Evolutionary conservation across 164 flowering plant genomes (phyloP), one percentile per base, ranked within the genome.

Genomic region (Kalanchoe fedtschenkoi): DNA sequence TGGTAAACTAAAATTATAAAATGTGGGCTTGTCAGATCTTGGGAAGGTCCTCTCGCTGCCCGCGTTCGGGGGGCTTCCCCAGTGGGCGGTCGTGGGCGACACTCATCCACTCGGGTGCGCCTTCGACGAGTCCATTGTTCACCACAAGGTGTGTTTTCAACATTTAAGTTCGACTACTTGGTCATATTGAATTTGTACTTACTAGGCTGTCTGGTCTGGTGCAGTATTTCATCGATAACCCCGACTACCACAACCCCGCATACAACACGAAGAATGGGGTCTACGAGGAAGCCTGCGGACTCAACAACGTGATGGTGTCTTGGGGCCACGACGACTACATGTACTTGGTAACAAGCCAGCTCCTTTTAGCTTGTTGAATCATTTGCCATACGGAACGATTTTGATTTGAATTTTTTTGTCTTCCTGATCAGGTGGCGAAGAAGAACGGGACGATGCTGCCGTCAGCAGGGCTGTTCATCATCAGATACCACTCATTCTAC

Each of bases 241-340:
- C 78, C 0, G 88, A 84, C 66, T 65, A 17, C 21, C 17, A 75
- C 15, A 74, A 85, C 60, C 81, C 90, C 3, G 51, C 63, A 9
- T 87, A 55, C 79, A 72, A 69, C 66, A 82, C 89, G 0, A 85
- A 82, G 66, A 64, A 78, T 16, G 86, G 89, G 8, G 68, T 82
- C 33, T 87, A 87, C 77, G 34, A 68, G 0, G 81, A 76, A 70
- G 76, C 74, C 24, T 87, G 95, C 62, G 91, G 95, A 17, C 81
- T 87, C 10, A 68, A 78, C 35, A 82, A 83, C 22, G 87, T 85
- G 11, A 63, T 72, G 62, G 85, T 87, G 81, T 75, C 90, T 0
- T 85, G 87, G 85, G 91, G 95, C 26, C 95, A 87, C 22, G 89
- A 86, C 22, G 86, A 81, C 61, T 87, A 87, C 73, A 87, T 87